Percentiles rank a stretch among this genome's conserved stretches.
Conservation (phyloP, 2,329 filamentous ascomycete genomes). For the Ophiosphaerella korrae region DNA sequence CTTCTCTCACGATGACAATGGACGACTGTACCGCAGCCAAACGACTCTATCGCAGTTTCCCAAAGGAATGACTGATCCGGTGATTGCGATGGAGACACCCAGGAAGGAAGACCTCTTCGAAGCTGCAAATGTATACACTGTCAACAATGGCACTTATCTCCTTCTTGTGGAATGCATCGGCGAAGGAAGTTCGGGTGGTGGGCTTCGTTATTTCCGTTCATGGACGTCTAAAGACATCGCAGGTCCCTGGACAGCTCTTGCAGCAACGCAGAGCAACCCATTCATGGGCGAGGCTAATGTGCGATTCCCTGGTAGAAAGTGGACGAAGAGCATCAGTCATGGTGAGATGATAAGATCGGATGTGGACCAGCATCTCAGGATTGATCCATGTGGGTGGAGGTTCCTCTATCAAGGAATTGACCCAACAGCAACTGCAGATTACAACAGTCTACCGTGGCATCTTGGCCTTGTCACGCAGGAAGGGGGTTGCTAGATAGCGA, state of each 20-base stretch:
- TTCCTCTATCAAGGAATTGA: slow-evolving; percentile 50
- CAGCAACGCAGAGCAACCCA: slow-evolving; percentile 44
- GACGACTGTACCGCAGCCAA: slow-evolving; percentile 48
- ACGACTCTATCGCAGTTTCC: slow-evolving; percentile 45
- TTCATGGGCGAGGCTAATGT: slow-evolving; percentile 49
- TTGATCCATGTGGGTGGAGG: slow-evolving; percentile 40
- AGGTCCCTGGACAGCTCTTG: slow-evolving; percentile 45
- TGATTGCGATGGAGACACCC: slow-evolving; percentile 39
- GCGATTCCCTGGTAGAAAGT: slow-evolving; percentile 39
- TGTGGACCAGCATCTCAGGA: slow-evolving; percentile 47
- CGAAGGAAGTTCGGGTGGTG: slow-evolving; percentile 20
- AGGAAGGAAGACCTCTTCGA: slow-evolving; percentile 45
- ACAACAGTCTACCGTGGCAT: slow-evolving; percentile 48
- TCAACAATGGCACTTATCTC: slow-evolving; percentile 42
- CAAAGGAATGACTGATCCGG: slow-evolving; percentile 43
- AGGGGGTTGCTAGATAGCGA: too few relatives aligned
- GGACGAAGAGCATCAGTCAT: slow-evolving; percentile 48
- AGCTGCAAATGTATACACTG: slow-evolving; percentile 45
- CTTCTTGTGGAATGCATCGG: slow-evolving; percentile 50
- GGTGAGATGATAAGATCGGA: slow-evolving; percentile 42
- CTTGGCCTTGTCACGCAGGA: slow-evolving; percentile 41
- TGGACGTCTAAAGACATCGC: slow-evolving; percentile 45
- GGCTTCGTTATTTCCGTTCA: slow-evolving; percentile 47
- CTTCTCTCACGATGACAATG: slow-evolving; percentile 52
- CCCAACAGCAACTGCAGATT: slow-evolving; percentile 35